These are phyloP conservation scores for Baffinella frigidus DNA, from an alignment of 208 protist genomes.

Conservation along the genomic window DNA sequence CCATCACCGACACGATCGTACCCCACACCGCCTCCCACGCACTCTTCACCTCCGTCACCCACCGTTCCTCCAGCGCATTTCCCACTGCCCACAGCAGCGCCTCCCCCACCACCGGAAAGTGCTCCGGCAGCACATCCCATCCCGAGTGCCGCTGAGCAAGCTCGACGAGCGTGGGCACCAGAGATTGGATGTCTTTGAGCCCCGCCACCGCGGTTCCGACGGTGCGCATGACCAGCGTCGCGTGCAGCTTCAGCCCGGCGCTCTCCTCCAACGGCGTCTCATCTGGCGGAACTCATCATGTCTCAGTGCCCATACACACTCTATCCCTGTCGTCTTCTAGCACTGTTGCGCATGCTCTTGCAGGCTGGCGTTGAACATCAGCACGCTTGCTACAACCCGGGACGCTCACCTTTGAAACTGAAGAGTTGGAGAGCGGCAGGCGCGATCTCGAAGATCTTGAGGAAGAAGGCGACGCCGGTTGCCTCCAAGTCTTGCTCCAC, in stretches of 20 bases:
- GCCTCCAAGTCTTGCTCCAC: neutral
- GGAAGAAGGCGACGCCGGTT: neutral
- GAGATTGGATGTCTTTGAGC: neutral
- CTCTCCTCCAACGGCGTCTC: neutral
- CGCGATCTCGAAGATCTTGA: conserved; percentile 22
- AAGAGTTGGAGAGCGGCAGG: neutral
- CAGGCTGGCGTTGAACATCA: no score
- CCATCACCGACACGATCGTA: neutral
- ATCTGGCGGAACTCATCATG: no score
- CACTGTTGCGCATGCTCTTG: no score
- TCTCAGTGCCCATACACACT: no score
- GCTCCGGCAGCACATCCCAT: neutral
- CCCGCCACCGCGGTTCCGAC: neutral
- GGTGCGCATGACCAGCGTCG: neutral
- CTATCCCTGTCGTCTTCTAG: no score
- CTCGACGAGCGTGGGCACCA: neutral
- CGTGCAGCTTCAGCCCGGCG: neutral
- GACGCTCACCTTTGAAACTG: conserved; percentile 44
- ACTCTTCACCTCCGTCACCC: neutral
- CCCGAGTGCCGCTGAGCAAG: neutral
- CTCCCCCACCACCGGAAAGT: neutral
- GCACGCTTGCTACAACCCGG: no score
- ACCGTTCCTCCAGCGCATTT: neutral
- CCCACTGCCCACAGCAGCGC: neutral
- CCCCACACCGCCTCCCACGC: neutral